Evolutionary conservation across 1,284 basidiomycete species (phyloP), one percentile per base, ranked within the genome.

Genomic region (Pascua guehoae): DNA sequence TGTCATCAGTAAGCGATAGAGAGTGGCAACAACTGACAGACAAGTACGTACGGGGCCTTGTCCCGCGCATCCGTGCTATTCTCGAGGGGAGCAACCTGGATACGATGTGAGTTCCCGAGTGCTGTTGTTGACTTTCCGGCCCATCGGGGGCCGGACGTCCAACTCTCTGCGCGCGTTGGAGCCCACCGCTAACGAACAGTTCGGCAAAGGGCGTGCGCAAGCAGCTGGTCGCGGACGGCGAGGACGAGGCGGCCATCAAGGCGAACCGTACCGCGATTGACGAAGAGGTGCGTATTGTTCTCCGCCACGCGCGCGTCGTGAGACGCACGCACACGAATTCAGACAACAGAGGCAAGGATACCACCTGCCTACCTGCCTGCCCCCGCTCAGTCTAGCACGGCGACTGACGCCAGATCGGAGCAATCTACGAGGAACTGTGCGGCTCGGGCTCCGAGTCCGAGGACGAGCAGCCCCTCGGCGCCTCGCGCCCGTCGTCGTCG

Each of bases 161-260:
- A n/a, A n/a, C n/a, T n/a, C n/a, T n/a, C 24, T 32, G 24, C 3
- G 24, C 24, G 24, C 7, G 24, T 32, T n/a, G n/a, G n/a, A n/a
- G n/a, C n/a, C n/a, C n/a, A n/a, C n/a, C 24, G 24, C 24, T 1
- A 32, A 32, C 24, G 24, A 7, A 7, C 47, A 78, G 76, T 36
- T 76, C 75, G 4, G 74, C 75, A 7, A 78, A 76, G 61, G 70
- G 59, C 8, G 71, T 78, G 1, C 68, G 76, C 36, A 76, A 74
- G 62, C 64, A 69, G 45, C 66, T 78, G 11, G 56, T 76, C 12
- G 57, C 59, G 1, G 57, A 56, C 11, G 76, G 76, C 5, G 68
- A 71, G 48, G 68, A 74, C 57, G 69, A 67, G 18, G 67, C 53
- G 0, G 49, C 49, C 7, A 69, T 78, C 60, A 78, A 76, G 65